Base-by-base conservation (phyloP, 805 yeast species). In the Osmozyma mogii region DNA sequence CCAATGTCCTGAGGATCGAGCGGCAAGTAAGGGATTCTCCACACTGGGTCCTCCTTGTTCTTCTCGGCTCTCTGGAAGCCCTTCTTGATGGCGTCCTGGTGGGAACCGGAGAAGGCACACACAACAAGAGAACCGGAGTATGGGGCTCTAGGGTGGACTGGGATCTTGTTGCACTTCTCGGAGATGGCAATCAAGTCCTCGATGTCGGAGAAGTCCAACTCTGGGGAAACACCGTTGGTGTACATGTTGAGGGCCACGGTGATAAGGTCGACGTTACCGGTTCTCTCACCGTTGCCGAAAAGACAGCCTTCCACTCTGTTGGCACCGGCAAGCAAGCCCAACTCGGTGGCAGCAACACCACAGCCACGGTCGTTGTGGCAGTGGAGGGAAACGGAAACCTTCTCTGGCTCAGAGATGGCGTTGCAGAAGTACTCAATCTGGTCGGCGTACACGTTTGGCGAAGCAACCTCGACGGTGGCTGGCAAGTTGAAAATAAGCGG, bases 261-360 rank as follows among this genome's bases (percentile, higher is more conserved):
- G 30, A 77, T 75, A 40, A 80, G 62, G 54, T 80, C 89, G 43
- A 80, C 88, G 52, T 80, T 80, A 61, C 89, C 89, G 17, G 89
- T 80, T 61, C 89, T 68, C 66, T 80, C 89, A 59, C 89, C 89
- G 54, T 79, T 80, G 48, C 88, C 88, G 40, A 80, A 80, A 24
- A 80, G 63, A 65, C 88, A 80, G 34, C 89, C 89, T 58, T 80
- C 89, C 29, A 80, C 83, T 63, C 89, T 70, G 57, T 80, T 88
- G 36, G 83, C 89, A 49, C 89, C 89, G n/a, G 87, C 89, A 47
- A 80, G 58, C 18, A 77, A 44, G 45, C 85, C 88, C 37, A 80
- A 62, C 54, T 80, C 89, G 26, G 84, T 67, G 15, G 89, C 89
- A 25, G 89, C 89, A 32, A 80, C 87, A 49, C 84, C 87, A 52